Percentiles rank a stretch among this genome's conserved stretches.
Evolutionary conservation across 345 rosid genomes (phyloP).

Genomic region (Eucalyptus viminalis): DNA sequence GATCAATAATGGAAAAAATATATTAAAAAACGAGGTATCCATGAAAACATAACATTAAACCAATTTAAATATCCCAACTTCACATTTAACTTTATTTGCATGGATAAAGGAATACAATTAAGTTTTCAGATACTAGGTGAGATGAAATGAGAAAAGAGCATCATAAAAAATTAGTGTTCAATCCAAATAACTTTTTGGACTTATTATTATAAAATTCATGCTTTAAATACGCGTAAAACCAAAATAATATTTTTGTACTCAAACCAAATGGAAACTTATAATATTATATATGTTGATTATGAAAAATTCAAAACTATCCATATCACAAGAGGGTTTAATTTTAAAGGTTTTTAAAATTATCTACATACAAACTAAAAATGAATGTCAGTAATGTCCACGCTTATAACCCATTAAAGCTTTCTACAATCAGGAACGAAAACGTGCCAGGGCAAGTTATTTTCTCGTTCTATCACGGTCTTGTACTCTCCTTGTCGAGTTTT

Average conservation of each 20-base stretch:
- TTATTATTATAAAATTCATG: neutral
- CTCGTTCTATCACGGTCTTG: neutral
- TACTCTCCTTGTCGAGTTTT: neutral
- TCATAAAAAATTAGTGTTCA: neutral
- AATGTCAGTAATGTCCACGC: neutral
- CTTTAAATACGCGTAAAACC: neutral
- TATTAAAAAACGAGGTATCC: neutral
- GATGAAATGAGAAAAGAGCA: neutral
- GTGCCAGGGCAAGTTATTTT: neutral
- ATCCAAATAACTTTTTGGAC: neutral
- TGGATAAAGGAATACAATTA: neutral
- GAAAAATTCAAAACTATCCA: neutral
- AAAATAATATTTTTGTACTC: neutral
- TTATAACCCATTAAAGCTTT: neutral
- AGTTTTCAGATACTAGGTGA: neutral
- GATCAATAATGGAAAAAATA: neutral
- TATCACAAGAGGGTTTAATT: neutral
- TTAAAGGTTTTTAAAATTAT: neutral
- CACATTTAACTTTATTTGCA: neutral
- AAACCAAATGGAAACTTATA: neutral
- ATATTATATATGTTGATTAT: neutral
- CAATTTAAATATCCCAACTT: neutral
- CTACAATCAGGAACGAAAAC: neutral
- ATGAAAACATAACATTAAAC: neutral
- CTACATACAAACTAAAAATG: neutral